These are phyloP conservation scores for Dendrothele bispora DNA, from an alignment of 768 basidiomycete species.

Conservation along the genomic window DNA sequence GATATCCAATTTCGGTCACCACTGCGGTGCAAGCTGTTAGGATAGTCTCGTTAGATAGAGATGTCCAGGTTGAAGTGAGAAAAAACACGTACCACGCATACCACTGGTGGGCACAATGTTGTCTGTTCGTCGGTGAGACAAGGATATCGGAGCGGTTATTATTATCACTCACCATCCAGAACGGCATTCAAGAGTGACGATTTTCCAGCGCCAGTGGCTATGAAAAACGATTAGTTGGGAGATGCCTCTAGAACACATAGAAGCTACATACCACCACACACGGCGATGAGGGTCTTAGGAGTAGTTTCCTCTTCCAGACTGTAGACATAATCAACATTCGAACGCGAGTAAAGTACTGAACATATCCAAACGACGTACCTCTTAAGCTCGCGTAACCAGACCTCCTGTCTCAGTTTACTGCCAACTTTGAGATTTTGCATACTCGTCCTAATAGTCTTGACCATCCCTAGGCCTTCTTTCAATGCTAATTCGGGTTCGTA, in stretches of 20 bases:
- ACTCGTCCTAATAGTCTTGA: conserved; percentile 42
- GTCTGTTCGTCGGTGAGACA: conserved; percentile 30
- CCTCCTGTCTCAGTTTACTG: conserved; percentile 55
- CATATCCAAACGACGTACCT: conserved; percentile 37
- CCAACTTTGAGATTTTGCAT: conserved; percentile 48
- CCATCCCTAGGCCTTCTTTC: conserved; percentile 52
- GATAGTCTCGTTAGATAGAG: not conserved
- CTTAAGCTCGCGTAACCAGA: conserved; percentile 55
- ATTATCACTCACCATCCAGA: conserved; percentile 44
- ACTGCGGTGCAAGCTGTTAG: conserved; percentile 62
- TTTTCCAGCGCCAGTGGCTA: conserved; percentile 64
- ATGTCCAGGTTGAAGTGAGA: not conserved
- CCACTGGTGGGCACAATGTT: conserved; percentile 67
- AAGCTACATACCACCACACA: conserved; percentile 52
- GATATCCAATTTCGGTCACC: conserved; percentile 61
- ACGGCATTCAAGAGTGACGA: conserved; percentile 62
- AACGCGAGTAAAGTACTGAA: not conserved
- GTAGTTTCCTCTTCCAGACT: conserved; percentile 51
- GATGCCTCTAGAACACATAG: not conserved
- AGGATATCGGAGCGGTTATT: not conserved
- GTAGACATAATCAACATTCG: not conserved
- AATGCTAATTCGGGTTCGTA: conserved; percentile 52
- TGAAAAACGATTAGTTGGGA: not conserved
- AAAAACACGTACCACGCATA: conserved; percentile 48
- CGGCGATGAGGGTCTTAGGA: conserved; percentile 62